Evolutionary conservation across 352 stramenopile species (phyloP).

Genomic region (Globisporangium nagaii): DNA sequence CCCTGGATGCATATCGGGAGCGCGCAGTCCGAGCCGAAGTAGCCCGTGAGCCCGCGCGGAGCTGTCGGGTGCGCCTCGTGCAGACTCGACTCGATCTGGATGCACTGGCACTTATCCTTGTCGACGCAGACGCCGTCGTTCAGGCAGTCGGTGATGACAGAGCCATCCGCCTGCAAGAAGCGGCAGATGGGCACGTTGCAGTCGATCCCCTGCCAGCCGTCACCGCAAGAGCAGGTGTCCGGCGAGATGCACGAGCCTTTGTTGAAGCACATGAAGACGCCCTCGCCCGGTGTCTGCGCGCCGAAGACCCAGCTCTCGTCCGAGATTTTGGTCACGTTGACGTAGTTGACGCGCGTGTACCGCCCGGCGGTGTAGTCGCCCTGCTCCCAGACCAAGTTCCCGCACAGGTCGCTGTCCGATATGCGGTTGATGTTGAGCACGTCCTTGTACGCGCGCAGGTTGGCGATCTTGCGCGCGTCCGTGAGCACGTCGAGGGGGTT

Average conservation of each 20-base stretch:
- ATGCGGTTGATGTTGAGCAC: conserved; percentile 46
- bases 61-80: conserved; percentile 65
- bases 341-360: conserved; percentile 86
- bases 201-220: conserved; percentile 92
- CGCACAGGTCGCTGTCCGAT: conserved; percentile 77
- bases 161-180: conserved; percentile 55
- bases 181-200: conserved; percentile 93
- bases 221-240: conserved; percentile 89
- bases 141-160: conserved; percentile 76
- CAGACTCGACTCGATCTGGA: conserved; percentile 84
- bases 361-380: conserved; percentile 87
- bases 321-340: conserved; percentile 87
- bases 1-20: conserved; percentile 95
- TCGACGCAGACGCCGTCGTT: conserved; percentile 90
- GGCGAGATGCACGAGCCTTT: conserved; percentile 89
- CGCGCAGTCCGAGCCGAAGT: conserved; percentile 90
- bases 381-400: conserved; percentile 87
- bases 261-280: conserved; percentile 95
- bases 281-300: conserved; percentile 67
- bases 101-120: conserved; percentile 92
- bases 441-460: conserved; percentile 53
- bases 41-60: conserved; percentile 87
- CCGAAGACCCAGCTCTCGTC: conserved; percentile 70
- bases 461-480: conserved; percentile 28
- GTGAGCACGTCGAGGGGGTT: conserved; percentile 43